These are phyloP conservation scores for Alternaria solani DNA, from an alignment of 2,329 filamentous ascomycete genomes.

Conservation along the genomic window DNA sequence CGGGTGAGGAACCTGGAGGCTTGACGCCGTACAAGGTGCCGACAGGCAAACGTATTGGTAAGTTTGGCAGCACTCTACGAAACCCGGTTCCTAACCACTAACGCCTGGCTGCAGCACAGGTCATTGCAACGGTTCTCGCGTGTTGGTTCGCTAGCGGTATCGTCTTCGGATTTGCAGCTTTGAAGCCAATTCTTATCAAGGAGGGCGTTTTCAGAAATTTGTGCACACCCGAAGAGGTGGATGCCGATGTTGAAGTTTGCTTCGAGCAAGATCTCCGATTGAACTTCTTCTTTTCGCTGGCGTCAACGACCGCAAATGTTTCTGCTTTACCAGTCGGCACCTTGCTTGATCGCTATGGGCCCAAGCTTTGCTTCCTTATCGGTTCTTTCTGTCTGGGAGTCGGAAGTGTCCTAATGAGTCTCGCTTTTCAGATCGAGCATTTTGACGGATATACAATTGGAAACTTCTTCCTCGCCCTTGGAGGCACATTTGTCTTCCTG, in stretches of 20 bases:
- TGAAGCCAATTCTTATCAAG: constrained; percentile 52
- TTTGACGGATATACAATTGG: constrained; percentile 68
- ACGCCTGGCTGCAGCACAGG: constrained; percentile 40
- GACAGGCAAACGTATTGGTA: constrained; percentile 44
- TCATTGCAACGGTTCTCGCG: constrained; percentile 45
- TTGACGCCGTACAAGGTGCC: constrained; percentile 61
- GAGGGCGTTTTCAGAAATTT: constrained; percentile 50
- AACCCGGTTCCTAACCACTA: constrained; percentile 15
- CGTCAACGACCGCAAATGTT: constrained; percentile 51
- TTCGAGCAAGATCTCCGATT: constrained; percentile 51
- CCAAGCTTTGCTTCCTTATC: constrained; percentile 42
- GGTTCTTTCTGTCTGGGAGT: constrained; percentile 43
- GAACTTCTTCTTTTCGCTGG: constrained; percentile 50
- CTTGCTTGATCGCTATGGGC: constrained; percentile 50
- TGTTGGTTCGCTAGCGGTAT: constrained; percentile 54
- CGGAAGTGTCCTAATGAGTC: constrained; percentile 49
- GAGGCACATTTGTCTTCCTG: constrained; percentile 83
- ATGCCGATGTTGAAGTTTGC: constrained; percentile 46
- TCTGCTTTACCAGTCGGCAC: constrained; percentile 49
- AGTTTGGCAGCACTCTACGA: constrained; percentile 23
- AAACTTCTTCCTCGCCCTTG: constrained; percentile 78
- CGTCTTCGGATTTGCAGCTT: constrained; percentile 52
- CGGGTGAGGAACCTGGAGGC: constrained; percentile 53
- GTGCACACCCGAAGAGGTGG: constrained; percentile 48
- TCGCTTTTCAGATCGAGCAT: constrained; percentile 46